Base-by-base conservation (phyloP, 2,329 filamentous ascomycete species). In the Metarhizium robertsii region DNA sequence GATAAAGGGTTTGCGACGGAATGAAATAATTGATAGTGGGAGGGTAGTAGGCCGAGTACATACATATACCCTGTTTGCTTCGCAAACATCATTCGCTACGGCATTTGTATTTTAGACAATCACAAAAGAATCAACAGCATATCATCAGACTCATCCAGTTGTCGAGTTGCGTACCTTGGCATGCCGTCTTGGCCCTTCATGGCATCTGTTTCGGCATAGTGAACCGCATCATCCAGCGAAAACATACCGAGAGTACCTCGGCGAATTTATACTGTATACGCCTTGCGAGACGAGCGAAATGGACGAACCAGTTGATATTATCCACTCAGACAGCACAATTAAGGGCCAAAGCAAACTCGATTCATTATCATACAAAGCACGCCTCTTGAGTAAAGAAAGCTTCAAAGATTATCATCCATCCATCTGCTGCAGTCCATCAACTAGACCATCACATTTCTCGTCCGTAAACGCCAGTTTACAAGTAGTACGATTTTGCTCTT, bases 401-500 rank as follows among this genome's bases (percentile, higher is more conserved):
- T 14, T 20, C 52, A 45, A 55, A 36, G 36, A 30, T 40, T 13
- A 20, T 36, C 20, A 55, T 55, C n/a, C 43, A 46, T 46, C 25
- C 40, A 46, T 30, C 45, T 46, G 7, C 4, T 7, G 5, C 45
- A 30, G 4, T 48, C 45, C 45, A 11, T 16, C 45, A n/a, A 20
- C 45, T 16, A 25, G 10, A 40, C 18, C 51, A 42, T 48, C 46
- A 36, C 51, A 50, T 29, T 34, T 52, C 38, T 53, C 42, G 49
- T 32, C 50, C 55, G 13, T 53, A 49, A 55, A 53, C 54, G 53
- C 56, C 55, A 46, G 46, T 42, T 38, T 47, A 53, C 49, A 55
- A 6, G 18, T 43, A n/a, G 18, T 55, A 54, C 55, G 57, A 59
- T 58, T 57, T 60, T 53, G 58, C 57, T 53, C 53, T 56, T 58